Evolutionary conservation across 352 stramenopile species (phyloP).

Genomic region (Pythium oligandrum): DNA sequence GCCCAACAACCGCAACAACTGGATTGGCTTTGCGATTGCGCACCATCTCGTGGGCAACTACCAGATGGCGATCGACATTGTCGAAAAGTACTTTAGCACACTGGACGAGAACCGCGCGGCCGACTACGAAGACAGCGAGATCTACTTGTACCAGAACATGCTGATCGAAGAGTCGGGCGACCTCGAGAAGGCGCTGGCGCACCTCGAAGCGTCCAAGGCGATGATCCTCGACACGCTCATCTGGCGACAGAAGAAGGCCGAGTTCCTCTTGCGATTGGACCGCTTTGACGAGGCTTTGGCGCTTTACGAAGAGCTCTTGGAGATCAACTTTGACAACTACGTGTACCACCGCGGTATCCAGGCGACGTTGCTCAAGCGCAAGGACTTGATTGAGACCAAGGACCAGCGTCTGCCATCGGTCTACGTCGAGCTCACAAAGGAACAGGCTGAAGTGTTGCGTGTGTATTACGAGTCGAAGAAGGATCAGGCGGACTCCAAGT

Average conservation of each 20-base stretch:
- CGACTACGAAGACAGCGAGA: slow-evolving; percentile 95
- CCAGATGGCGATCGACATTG: slow-evolving; percentile 92
- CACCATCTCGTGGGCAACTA: slow-evolving; percentile 93
- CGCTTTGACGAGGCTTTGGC: slow-evolving; percentile 58
- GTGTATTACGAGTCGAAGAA: slow-evolving; percentile 50
- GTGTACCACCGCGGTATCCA: slow-evolving; percentile 84
- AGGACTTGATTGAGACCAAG: slow-evolving; percentile 43
- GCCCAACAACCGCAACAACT: slow-evolving; percentile 94
- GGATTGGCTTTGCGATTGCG: slow-evolving; percentile 95
- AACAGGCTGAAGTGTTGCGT: slow-evolving; percentile 38
- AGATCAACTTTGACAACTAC: slow-evolving; percentile 91
- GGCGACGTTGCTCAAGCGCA: slow-evolving; percentile 60
- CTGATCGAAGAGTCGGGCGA: slow-evolving; percentile 90
- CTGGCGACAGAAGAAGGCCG: slow-evolving; percentile 75
- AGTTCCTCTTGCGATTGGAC: slow-evolving; percentile 60
- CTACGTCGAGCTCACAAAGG: slow-evolving; percentile 43
- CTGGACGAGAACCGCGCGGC: slow-evolving; percentile 47
- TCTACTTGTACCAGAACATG: slow-evolving; percentile 95
- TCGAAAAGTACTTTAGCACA: slow-evolving; percentile 95
- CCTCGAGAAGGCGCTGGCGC: slow-evolving; percentile 72
- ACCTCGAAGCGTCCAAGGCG: slow-evolving; percentile 78
- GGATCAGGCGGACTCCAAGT: slow-evolving; percentile 49
- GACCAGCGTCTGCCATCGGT: slow-evolving; percentile 38
- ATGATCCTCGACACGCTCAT: slow-evolving; percentile 71
- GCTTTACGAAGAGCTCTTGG: slow-evolving; percentile 70